Conservation (phyloP, 495 filamentous ascomycete species). For the Choiromyces venosus region DNA sequence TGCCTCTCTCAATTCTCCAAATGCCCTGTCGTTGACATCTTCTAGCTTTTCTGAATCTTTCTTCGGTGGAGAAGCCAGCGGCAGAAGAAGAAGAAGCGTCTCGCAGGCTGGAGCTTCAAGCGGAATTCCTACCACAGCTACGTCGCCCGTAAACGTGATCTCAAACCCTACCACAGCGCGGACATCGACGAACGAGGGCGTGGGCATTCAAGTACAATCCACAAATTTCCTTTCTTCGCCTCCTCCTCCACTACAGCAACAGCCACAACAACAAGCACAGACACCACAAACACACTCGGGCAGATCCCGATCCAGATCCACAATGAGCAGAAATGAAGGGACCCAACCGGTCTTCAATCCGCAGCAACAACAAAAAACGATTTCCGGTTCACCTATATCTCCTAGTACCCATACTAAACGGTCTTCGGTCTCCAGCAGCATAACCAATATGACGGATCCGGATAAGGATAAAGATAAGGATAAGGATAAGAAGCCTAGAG, state of each 20-base stretch:
- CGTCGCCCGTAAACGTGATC: slow-evolving; percentile 40
- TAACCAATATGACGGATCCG: slow-evolving; percentile 39
- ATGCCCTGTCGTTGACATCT: slow-evolving; percentile 22
- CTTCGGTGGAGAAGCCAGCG: slow-evolving; percentile 20
- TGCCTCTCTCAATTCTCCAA: slow-evolving; percentile 21
- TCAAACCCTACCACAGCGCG: slow-evolving; percentile 39
- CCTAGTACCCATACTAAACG: slow-evolving; percentile 30
- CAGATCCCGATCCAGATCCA: slow-evolving; percentile 31
- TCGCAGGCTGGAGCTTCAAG: slow-evolving; percentile 17
- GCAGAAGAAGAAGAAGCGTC: slow-evolving; percentile 21
- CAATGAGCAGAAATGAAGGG: slow-evolving; percentile 29
- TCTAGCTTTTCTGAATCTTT: slow-evolving; percentile 24
- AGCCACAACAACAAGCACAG: slow-evolving; percentile 22
- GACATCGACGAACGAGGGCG: slow-evolving; percentile 37
- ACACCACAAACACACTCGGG: background rate
- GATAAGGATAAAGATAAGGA: slow-evolving; percentile 42
- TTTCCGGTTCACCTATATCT: slow-evolving; percentile 3
- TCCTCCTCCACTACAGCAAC: slow-evolving; percentile 15
- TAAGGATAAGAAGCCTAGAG: slow-evolving; percentile 26
- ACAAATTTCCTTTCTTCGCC: slow-evolving; percentile 5
- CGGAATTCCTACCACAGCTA: slow-evolving; percentile 35
- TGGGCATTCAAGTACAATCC: slow-evolving; percentile 38
- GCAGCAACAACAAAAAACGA: slow-evolving; percentile 11
- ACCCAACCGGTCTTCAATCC: slow-evolving; percentile 22
- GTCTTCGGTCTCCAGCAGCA: slow-evolving; percentile 34